Conservation (phyloP, 352 stramenopile genomes). For the Elongisporangium prolatum region DNA sequence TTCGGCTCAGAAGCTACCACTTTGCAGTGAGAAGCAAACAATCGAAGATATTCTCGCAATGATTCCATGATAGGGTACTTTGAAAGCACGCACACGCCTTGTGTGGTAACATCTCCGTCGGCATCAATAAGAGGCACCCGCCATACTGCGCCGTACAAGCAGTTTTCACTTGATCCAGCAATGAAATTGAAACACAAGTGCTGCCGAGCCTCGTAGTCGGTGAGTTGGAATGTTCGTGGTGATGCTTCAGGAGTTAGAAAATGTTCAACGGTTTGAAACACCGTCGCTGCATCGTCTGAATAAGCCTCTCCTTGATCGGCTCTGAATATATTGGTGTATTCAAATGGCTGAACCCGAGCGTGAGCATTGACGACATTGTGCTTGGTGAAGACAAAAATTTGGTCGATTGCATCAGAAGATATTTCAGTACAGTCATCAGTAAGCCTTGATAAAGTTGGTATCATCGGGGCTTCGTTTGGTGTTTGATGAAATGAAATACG, state of each 20-base stretch:
- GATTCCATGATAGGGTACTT: constrained; percentile 46
- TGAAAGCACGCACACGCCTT: constrained; percentile 53
- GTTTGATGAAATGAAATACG: constrained; percentile 59
- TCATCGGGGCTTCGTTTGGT: constrained; percentile 13
- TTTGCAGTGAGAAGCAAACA: neutral
- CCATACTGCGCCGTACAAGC: constrained; percentile 41
- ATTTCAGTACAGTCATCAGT: neutral
- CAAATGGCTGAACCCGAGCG: neutral
- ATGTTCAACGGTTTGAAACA: constrained; percentile 28
- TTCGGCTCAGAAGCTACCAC: neutral
- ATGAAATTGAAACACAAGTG: constrained; percentile 50
- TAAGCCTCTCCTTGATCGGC: neutral
- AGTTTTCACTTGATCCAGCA: constrained; percentile 25
- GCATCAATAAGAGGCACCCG: constrained; percentile 10
- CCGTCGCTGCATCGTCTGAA: neutral
- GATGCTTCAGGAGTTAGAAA: constrained; percentile 39
- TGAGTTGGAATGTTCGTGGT: constrained; percentile 6
- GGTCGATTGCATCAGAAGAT: constrained; percentile 19
- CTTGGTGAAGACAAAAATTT: constrained; percentile 17
- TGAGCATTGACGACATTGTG: constrained; percentile 1
- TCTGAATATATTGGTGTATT: constrained; percentile 3
- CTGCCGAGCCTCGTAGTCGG: constrained; percentile 7
- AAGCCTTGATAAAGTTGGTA: neutral
- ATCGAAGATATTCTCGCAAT: constrained; percentile 32
- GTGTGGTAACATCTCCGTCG: neutral